Conservation (phyloP, 805 yeast genomes). For the Monosporozyma unispora region DNA sequence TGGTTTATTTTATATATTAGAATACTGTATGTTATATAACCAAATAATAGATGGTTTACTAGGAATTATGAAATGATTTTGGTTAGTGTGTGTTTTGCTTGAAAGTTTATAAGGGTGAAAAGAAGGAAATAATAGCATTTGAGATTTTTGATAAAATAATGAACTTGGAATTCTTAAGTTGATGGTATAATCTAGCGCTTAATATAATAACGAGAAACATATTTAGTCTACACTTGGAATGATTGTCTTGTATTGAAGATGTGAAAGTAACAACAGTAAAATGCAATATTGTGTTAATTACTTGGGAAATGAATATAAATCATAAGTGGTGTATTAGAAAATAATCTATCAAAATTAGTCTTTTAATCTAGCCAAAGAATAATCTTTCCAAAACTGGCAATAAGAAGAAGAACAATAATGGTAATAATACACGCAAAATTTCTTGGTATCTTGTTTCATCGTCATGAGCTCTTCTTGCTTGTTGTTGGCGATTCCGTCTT, state of each 20-base stretch:
- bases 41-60: not conserved
- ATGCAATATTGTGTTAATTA: not conserved
- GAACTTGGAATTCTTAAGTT: too few relatives aligned
- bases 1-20: not conserved
- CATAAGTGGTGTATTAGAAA: not conserved
- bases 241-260: not conserved
- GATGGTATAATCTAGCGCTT: too few relatives aligned
- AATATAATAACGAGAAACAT: too few relatives aligned
- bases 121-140: too few relatives aligned
- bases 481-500: conserved; percentile 12
- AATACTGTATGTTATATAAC: not conserved
- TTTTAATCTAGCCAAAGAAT: conserved; percentile 16
- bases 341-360: not conserved
- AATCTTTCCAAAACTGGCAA: conserved; percentile 27
- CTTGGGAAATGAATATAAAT: not conserved
- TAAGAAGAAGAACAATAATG: conserved; percentile 24
- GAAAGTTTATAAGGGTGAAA: too few relatives aligned
- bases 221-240: too few relatives aligned
- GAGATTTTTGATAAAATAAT: too few relatives aligned
- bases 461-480: conserved; percentile 14
- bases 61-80: not conserved
- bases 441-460: conserved; percentile 21
- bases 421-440: conserved; percentile 23
- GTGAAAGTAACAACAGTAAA: not conserved
- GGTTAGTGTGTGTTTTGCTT: too few relatives aligned